Evolutionary conservation across 2,329 filamentous ascomycete genomes (phyloP), one percentile per base, ranked within the genome.

Genomic region (Ophiostoma australiae): DNA sequence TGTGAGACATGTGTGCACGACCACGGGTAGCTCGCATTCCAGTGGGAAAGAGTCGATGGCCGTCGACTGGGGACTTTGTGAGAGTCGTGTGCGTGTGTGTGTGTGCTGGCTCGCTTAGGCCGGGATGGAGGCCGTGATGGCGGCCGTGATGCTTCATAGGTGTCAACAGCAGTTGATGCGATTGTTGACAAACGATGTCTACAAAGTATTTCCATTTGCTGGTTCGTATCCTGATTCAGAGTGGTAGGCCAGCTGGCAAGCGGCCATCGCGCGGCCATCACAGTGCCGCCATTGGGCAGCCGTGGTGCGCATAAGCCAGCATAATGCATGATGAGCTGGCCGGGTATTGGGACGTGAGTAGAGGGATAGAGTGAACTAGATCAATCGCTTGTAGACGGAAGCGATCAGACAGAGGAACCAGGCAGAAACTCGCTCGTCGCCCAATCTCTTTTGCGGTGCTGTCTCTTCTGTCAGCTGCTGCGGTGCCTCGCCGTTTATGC

Each of bases 301-400:
- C 20, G 15, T 27, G n/a, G 17, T 27, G 52, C 10, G 52, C 10
- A 58, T 27, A n/a, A n/a, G 44, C 44, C 10, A 48, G 52, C 52
- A 58, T 58, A 58, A 58, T 58, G 52, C 52, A 58, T 58, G 52
- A 58, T 58, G 52, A 27, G 52, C 23, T 58, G 52, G 52, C 52
- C n/a, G 23, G 23, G 44, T 20, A 58, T 58, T 23, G 20, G 6
- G 15, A n/a, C 15, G 17, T 48, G 20, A 6, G 20, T 17, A 11
- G n/a, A 44, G 5, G 5, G 15, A 44, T 17, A 39, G 37, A 39
- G 10, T 11, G 37, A 8, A 39, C 10, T 10, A 39, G 3, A 31
- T 31, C 27, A 31, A 31, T 31, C n/a, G n/a, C 27, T 31, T 31
- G 13, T 11, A 44, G 37, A 39, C 5, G 37, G 39, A 41, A 13